Evolutionary conservation across 2,329 filamentous ascomycete genomes (phyloP).

Genomic region (Xylariaceae sp.): DNA sequence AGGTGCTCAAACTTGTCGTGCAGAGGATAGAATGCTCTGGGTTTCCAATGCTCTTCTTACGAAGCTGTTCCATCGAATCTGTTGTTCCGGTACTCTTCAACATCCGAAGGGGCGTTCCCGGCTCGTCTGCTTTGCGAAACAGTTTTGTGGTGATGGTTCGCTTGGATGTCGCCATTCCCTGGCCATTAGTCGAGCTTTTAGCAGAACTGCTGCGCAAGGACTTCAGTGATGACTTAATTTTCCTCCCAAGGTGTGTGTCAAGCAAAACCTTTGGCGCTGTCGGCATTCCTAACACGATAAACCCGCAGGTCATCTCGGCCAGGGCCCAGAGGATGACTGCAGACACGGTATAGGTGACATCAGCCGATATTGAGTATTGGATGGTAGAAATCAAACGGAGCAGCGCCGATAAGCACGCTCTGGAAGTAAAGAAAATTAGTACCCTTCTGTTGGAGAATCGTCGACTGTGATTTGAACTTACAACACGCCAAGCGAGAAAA

Average conservation of each 20-base stretch:
- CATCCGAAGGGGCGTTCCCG: slow-evolving; percentile 16
- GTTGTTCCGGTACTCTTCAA: slow-evolving; percentile 14
- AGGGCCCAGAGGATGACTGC: not conserved
- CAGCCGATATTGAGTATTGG: not conserved
- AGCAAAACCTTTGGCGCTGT: not conserved
- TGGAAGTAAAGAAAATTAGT: too few relatives aligned
- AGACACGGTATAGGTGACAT: not conserved
- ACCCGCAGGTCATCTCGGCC: not conserved
- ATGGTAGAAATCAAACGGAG: too few relatives aligned
- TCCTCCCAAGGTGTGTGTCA: not conserved
- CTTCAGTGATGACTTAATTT: not conserved
- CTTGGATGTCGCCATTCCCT: too few relatives aligned
- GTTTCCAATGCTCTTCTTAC: slow-evolving; percentile 9
- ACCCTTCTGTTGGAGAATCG: too few relatives aligned
- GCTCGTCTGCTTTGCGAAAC: slow-evolving; percentile 22
- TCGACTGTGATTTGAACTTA: slow-evolving; percentile 8
- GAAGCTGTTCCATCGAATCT: slow-evolving; percentile 23
- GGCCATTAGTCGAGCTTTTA: too few relatives aligned
- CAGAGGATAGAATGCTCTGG: slow-evolving; percentile 19
- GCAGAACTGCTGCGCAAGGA: too few relatives aligned
- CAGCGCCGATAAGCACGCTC: too few relatives aligned
- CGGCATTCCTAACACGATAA: not conserved
- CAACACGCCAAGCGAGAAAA: slow-evolving; percentile 14
- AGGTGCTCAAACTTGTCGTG: slow-evolving; percentile 19
- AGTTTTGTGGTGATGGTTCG: slow-evolving; percentile 3